Percentiles rank a stretch among this genome's conserved stretches.
phyloP scores from a whole-genome alignment of 352 stramenopile genomes.

The Phytopythium mirpurense region DNA sequence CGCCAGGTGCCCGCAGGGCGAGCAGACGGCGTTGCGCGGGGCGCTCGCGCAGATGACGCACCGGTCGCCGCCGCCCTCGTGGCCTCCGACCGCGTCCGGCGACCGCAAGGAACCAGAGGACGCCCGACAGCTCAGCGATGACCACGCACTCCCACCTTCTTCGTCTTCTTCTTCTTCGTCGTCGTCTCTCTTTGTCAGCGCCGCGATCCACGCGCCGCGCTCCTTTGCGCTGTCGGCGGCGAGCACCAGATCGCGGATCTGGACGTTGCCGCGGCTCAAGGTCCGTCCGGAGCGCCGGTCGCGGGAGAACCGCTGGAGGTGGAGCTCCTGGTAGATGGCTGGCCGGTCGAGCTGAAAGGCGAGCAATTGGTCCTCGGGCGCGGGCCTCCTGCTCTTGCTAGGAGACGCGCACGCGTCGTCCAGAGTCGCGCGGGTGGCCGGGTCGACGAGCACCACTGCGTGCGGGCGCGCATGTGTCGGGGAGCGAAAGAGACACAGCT shows the following conservation, averaged over 20 bases:
- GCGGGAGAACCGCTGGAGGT: constrained; percentile 29
- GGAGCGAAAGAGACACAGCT: constrained; percentile 38
- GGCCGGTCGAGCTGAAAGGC: constrained; percentile 37
- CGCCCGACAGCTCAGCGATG: neutral
- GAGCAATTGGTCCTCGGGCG: neutral
- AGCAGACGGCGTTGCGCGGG: constrained; percentile 47
- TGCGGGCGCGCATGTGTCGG: constrained; percentile 12
- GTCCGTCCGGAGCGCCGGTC: constrained; percentile 27
- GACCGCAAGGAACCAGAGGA: neutral
- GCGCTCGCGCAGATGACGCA: constrained; percentile 60
- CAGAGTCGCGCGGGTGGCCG: neutral
- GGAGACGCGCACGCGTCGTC: neutral
- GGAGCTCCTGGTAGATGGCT: constrained; percentile 25
- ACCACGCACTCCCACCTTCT: too few relatives aligned
- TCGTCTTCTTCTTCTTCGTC: too few relatives aligned
- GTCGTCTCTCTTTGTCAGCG: neutral
- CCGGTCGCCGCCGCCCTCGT: constrained; percentile 16
- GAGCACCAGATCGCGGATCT: constrained; percentile 29
- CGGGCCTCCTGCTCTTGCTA: neutral
- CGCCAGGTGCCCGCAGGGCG: constrained; percentile 58
- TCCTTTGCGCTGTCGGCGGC: constrained; percentile 24
- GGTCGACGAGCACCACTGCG: constrained; percentile 6
- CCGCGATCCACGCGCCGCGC: constrained; percentile 1
- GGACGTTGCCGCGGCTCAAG: constrained; percentile 30
- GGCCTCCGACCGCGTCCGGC: neutral